Evolutionary conservation across 2,329 filamentous ascomycete genomes (phyloP), one percentile per base, ranked within the genome.

Genomic region (Alternaria novae-zelandiae): DNA sequence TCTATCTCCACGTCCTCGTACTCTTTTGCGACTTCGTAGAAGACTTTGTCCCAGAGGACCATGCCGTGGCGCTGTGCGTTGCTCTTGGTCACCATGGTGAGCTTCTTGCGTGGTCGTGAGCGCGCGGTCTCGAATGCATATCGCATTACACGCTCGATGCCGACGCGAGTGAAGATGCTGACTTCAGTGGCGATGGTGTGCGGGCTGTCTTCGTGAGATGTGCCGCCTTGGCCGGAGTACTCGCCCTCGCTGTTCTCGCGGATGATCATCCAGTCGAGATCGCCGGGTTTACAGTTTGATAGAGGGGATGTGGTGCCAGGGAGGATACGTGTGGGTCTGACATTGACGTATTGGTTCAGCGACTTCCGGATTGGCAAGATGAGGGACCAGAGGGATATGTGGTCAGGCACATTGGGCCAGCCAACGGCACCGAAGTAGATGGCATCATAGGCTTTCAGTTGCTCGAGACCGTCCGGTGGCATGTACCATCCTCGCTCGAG

Each of bases 301-400:
- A 85, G 63, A 1, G 83, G 82, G 23, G 80, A 80, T 8, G 70
- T 74, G 8, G 78, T 82, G 15, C 82, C 83, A 6, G 76, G 74
- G 4, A 84, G 67, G 51, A 84, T 82, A 17, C 81, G 74, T 8
- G 82, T 83, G 0, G 77, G 90, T 1, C 90, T 85, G 0, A 91
- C 84, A 66, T 91, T 92, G 67, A 90, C 86, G 70, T 90, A 91
- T 71, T 91, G 89, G 64, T 91, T 89, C 49, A 91, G 84, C 41
- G 87, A 84, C 55, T 90, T 88, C 41, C 90, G 86, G 70, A 92
- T 91, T 17, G 88, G 88, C 8, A 92, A 81, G 47, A 90, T 86
- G 30, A 90, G 84, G 8, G 86, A 85, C 90, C 90, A 91, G 2
- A 92, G 85, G 0, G 87, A 87, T 61, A 91, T 86, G 65, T 91